Evolutionary conservation across 257 asterid genomes (phyloP), one percentile per base, ranked within the genome.

Genomic region (Cordia subcordata): DNA sequence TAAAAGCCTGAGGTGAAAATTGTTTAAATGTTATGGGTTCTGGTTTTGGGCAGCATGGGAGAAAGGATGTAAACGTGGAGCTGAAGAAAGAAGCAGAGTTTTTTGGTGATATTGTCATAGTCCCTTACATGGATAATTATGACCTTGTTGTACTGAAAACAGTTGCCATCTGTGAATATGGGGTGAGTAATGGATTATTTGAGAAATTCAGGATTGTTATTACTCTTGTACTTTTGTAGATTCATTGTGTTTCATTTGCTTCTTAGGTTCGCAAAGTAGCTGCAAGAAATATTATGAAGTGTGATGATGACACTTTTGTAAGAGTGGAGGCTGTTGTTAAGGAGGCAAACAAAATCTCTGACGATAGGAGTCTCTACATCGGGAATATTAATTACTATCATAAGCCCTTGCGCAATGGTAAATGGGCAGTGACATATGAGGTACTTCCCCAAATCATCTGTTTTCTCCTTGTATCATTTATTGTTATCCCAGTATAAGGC

Each of bases 381-480:
- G 98, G 98, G 53, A 91, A 91, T 58, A 84, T 88, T 54, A 91
- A 91, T 76, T 88, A 78, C 85, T 78, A 88, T 70, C 95, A 88
- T 72, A 84, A 78, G 75, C 96, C 98, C 61, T 75, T 77, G 39
- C 86, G 95, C 22, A 85, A 88, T 66, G 98, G 96, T 39, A 91
- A 91, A 91, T 91, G 98, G 98, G 96, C 98, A 27, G 96, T 91
- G 58, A 82, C 94, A 47, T 79, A 77, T 45, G 83, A 88, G 98
- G 98, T 88, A 65, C 50, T 18, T 37, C 20, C 53, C 40, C 22
- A 21, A 61, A 49, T 42, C 39, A 23, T 72, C n/a, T 18, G 12
- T 54, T 20, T 47, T 8, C 23, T 62, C 53, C 46, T 42, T 59
- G 53, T 49, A 6, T 49, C 22, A 8, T n/a, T 2, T 49, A n/a